Percentiles rank a stretch among this genome's conserved stretches.
Evolutionary conservation across 2,329 filamentous ascomycete genomes (phyloP).

Genomic region (Cordyceps fumosorosea): DNA sequence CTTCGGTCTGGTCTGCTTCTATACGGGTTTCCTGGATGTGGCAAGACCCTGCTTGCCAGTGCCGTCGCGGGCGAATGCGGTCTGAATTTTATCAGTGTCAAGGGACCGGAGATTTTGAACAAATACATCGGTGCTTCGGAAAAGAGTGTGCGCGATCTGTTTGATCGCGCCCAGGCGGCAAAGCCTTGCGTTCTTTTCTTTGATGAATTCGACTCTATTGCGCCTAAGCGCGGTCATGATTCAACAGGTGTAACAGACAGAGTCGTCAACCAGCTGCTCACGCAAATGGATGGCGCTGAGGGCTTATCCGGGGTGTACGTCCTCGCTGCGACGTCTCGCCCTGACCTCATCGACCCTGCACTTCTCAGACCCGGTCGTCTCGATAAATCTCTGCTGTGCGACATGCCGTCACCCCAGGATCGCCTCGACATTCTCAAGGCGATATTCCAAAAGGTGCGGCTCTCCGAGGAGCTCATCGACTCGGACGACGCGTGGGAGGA

Average conservation of each 20-base stretch:
- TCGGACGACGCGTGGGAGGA: constrained; percentile 55
- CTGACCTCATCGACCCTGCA: constrained; percentile 92
- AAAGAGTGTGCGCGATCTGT: constrained; percentile 91
- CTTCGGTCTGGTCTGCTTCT: constrained; percentile 86
- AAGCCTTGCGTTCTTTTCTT: constrained; percentile 95
- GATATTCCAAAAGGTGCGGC: constrained; percentile 71
- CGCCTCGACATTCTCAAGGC: constrained; percentile 82
- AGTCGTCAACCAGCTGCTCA: constrained; percentile 95
- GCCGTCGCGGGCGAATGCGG: constrained; percentile 97
- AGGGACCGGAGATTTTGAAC: constrained; percentile 96
- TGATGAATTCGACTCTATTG: constrained; percentile 97
- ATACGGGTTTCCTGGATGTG: constrained; percentile 93
- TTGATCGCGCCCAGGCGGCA: constrained; percentile 85
- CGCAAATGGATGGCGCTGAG: constrained; percentile 98
- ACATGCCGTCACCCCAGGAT: constrained; percentile 74
- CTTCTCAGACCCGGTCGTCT: constrained; percentile 84
- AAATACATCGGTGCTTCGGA: constrained; percentile 98
- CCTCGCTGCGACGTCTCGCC: constrained; percentile 84
- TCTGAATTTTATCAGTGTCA: constrained; percentile 97
- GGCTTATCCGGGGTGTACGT: constrained; percentile 94
- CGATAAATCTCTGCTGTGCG: constrained; percentile 89
- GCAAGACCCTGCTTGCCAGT: constrained; percentile 90
- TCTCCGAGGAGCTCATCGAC: constrained; percentile 59
- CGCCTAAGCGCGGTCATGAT: constrained; percentile 93
- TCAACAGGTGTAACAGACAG: constrained; percentile 97